A percentile compares a stretch with the other conserved stretches of the same genome.
Evolutionary conservation across 2,329 filamentous ascomycete genomes (phyloP).

Genomic region (Colletotrichum sojae): DNA sequence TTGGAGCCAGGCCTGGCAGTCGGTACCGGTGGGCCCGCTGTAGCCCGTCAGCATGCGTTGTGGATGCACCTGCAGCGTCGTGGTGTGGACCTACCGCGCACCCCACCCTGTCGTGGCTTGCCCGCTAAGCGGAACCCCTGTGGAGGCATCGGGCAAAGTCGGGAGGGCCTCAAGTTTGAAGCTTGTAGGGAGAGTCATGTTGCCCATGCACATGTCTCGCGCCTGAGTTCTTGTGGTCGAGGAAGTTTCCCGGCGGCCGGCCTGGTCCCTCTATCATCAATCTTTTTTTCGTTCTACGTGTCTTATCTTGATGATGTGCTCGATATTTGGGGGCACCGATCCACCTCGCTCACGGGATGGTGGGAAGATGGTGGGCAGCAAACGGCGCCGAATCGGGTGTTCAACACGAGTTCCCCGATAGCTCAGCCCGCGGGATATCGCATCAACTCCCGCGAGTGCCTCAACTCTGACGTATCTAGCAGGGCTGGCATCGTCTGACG

Average conservation of each 20-base stretch:
- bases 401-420: conserved; percentile 28
- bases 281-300: conserved; percentile 11
- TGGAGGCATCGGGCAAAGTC: conserved; percentile 39
- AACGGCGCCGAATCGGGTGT: conserved; percentile 27
- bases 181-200: conserved; percentile 39
- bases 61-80: conserved; percentile 7
- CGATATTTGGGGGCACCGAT: conserved; percentile 30
- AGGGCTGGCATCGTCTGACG: conserved; percentile 11
- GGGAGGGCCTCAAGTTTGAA: conserved; percentile 31
- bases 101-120: conserved; percentile 26
- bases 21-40: conserved; percentile 30
- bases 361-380: conserved; percentile 31
- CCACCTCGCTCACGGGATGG: conserved; percentile 24
- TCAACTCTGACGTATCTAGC: conserved; percentile 19
- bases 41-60: conserved; percentile 25
- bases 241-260: neutral
- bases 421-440: conserved; percentile 12
- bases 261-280: conserved; percentile 4
- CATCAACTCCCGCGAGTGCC: conserved; percentile 12
- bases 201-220: conserved; percentile 28
- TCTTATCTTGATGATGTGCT: conserved; percentile 19
- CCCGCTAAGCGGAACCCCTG: conserved; percentile 36
- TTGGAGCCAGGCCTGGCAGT: conserved; percentile 35
- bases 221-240: neutral
- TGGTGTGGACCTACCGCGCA: too few relatives aligned